Evolutionary conservation across 352 stramenopile species (phyloP).

Genomic region (Aphanomyces stellatus): DNA sequence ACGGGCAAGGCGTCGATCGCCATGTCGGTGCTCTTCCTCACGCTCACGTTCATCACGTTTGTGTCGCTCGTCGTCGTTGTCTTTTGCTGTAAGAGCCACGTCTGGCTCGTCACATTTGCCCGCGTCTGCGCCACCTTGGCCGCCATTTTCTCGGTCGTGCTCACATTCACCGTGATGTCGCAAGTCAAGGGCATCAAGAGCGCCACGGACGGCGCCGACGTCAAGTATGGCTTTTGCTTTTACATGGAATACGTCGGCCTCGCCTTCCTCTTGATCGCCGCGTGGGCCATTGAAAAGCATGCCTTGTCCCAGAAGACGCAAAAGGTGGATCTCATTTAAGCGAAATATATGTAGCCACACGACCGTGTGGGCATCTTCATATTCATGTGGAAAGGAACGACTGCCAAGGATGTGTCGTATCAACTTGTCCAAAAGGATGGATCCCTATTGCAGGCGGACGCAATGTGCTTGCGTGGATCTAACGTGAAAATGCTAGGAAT

Average conservation of each 20-base stretch:
- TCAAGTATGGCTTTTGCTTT: slow-evolving; percentile 10
- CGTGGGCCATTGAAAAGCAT: slow-evolving; percentile 18
- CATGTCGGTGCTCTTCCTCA: slow-evolving; percentile 7
- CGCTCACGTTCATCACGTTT: not conserved
- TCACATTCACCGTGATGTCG: not conserved
- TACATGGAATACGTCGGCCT: slow-evolving; percentile 4
- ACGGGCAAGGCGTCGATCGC: slow-evolving; percentile 5
- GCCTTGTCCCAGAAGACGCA: slow-evolving; percentile 1
- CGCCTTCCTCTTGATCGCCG: not conserved
- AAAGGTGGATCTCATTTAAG: slow-evolving; percentile 14
- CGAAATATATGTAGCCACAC: not conserved
- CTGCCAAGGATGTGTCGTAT: too few relatives aligned
- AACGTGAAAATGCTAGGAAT: too few relatives aligned
- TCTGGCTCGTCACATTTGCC: slow-evolving; percentile 9
- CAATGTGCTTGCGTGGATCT: too few relatives aligned
- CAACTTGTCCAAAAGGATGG: too few relatives aligned
- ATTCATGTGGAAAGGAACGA: too few relatives aligned
- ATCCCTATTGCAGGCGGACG: too few relatives aligned
- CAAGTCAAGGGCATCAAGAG: slow-evolving; percentile 9
- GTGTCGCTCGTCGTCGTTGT: slow-evolving; percentile 1
- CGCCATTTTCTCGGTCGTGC: slow-evolving; percentile 4
- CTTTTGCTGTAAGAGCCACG: slow-evolving; percentile 13
- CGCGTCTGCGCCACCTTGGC: slow-evolving; percentile 1
- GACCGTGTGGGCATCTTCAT: too few relatives aligned
- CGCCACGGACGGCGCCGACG: slow-evolving; percentile 1